Evolutionary conservation across 495 filamentous ascomycete species (phyloP).

Genomic region (Aspergillus ellipticus): DNA sequence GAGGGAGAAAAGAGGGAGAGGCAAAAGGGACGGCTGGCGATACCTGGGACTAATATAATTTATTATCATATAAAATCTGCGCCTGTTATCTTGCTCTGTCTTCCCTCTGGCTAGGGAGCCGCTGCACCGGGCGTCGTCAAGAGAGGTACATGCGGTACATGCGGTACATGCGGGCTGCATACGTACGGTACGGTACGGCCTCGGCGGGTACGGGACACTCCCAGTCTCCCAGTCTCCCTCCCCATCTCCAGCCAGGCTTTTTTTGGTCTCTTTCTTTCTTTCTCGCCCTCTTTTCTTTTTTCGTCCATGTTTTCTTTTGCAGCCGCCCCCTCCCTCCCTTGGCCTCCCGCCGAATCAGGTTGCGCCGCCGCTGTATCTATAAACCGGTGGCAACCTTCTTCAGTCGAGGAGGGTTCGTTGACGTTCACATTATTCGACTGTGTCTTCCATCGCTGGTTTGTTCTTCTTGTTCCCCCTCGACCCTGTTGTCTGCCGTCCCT

Average conservation of each 20-base stretch:
- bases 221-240: too few species aligned
- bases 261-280: neutral
- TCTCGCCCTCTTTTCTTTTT: neutral
- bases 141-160: conserved; percentile 6
- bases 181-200: conserved; percentile 20
- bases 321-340: neutral
- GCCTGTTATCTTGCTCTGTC: conserved; percentile 15
- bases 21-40: conserved; percentile 22
- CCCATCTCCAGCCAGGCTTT: neutral
- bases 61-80: conserved; percentile 10
- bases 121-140: conserved; percentile 16
- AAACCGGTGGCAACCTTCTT: conserved; percentile 11
- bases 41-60: conserved; percentile 27
- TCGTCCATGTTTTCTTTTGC: neutral
- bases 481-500: conserved; percentile 16
- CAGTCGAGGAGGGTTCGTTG: conserved; percentile 7
- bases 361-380: neutral
- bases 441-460: too few species aligned
- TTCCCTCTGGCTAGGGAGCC: conserved; percentile 17
- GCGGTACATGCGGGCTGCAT: conserved; percentile 10
- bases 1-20: conserved; percentile 4
- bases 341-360: neutral
- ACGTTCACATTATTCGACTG: too few species aligned
- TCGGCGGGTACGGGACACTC: conserved; percentile 10
- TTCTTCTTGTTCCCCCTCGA: conserved; percentile 10